Evolutionary conservation across 208 protist species (phyloP).

Genomic region (Sergeia podlipaevii): DNA sequence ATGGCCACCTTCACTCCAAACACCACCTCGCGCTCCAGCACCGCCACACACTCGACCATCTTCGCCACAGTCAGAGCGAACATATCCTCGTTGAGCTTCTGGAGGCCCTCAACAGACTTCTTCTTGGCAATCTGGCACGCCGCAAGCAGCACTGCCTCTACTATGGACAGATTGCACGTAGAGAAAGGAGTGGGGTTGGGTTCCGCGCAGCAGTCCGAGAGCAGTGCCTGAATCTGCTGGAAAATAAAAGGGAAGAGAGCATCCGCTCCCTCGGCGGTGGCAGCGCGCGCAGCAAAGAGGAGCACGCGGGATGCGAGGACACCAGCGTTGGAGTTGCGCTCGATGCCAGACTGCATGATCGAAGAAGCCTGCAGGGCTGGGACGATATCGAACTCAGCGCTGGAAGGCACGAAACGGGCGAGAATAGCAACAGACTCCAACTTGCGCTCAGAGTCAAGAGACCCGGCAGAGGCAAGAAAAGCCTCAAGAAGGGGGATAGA

Average conservation of each 20-base stretch:
- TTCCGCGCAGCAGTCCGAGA: constrained; percentile 15
- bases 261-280: constrained; percentile 43
- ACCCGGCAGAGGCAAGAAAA: constrained; percentile 34
- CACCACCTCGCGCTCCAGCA: constrained; percentile 20
- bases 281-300: constrained; percentile 42
- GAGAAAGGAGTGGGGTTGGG: too few relatives aligned
- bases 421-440: constrained; percentile 64
- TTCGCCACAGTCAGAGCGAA: constrained; percentile 38
- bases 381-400: constrained; percentile 41
- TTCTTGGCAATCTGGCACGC: constrained; percentile 44
- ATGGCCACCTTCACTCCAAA: constrained; percentile 51
- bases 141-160: constrained; percentile 77
- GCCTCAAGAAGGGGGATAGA: constrained; percentile 57
- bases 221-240: constrained; percentile 16
- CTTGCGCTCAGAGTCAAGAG: constrained; percentile 35
- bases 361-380: constrained; percentile 40
- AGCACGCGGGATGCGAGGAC: constrained; percentile 48
- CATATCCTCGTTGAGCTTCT: constrained; percentile 56
- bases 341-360: constrained; percentile 15
- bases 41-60: constrained; percentile 8
- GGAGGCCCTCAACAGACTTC: constrained; percentile 48
- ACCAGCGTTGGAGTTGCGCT: constrained; percentile 17
- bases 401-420: constrained; percentile 25
- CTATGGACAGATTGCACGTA: constrained; percentile 35
- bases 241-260: constrained; percentile 49